Conservation (phyloP, 202 grass and related monocot genomes). For the Hordeum pubiflorum region DNA sequence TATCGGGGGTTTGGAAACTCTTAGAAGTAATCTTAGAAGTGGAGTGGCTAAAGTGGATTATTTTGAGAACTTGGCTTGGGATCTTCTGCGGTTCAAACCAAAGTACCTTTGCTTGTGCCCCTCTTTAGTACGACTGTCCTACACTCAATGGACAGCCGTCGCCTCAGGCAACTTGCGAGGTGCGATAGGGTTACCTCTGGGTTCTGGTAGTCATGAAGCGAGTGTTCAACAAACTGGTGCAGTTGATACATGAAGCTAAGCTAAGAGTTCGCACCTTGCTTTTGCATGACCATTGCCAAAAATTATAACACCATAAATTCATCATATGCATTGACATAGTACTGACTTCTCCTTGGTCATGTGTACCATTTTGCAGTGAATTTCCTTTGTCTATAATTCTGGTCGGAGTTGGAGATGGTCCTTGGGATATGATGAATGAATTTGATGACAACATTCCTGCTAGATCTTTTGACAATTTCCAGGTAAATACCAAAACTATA, state of each 20-base stretch:
- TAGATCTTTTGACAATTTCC: slow-evolving; percentile 95
- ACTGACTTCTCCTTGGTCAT: not conserved
- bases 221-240: not conserved
- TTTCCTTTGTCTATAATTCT: slow-evolving; percentile 93
- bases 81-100: too few relatives aligned
- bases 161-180: too few relatives aligned
- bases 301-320: not conserved
- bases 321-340: not conserved
- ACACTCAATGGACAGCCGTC: too few relatives aligned
- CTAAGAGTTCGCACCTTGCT: not conserved
- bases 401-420: slow-evolving; percentile 95
- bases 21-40: too few relatives aligned
- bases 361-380: slow-evolving; percentile 41
- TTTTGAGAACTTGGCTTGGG: too few relatives aligned
- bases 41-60: too few relatives aligned
- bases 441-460: slow-evolving; percentile 99
- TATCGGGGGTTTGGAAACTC: too few relatives aligned
- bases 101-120: too few relatives aligned
- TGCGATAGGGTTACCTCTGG: too few relatives aligned
- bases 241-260: not conserved
- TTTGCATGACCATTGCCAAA: not conserved
- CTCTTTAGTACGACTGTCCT: too few relatives aligned
- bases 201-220: not conserved
- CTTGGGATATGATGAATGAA: slow-evolving; percentile 96
- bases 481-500: slow-evolving; percentile 33